Base-by-base conservation (phyloP, 305 asterid species). In the Nicotiana rustica region DNA sequence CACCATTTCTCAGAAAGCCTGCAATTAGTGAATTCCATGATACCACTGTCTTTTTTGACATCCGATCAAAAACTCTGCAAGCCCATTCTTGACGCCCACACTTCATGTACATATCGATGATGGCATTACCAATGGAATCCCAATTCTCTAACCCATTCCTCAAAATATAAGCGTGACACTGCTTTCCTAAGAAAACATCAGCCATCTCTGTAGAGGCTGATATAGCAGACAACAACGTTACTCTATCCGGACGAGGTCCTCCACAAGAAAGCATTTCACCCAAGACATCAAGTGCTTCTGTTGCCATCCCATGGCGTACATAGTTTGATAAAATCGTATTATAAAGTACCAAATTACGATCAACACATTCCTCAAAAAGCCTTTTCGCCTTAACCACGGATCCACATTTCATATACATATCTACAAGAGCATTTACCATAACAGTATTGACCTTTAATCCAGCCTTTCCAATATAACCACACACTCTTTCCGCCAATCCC, bases 321-420 rank as follows among this genome's bases (percentile, higher is more conserved):
- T 85, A 89, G 85, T 91, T 91, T 55, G 95, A 89, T 87, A 91
- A 80, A 82, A 89, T 1, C 3, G 93, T 90, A 10, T 91, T 91
- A 15, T 86, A 90, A 1, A 89, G 87, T 80, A 87, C 90, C 88
- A 90, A 80, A 84, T 90, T 85, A 57, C 84, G 87, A 78, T 86
- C 90, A n/a, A 2, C 81, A 33, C 85, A 78, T 65, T 79, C 87
- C 67, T 90, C 85, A 68, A 91, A 90, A 19, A 90, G 83, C 79
- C 31, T 80, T 64, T 81, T 88, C 10, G 95, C 95, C 83, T 84
- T 89, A 56, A 81, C 85, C 18, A 17, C 19, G 3, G 85, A 90
- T 62, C 92, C 93, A 59, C 95, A 90, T 84, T 91, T 91, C 91
- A 91, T 86, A 73, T 89, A 85, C 95, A 89, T 89, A 77, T 91